Evolutionary conservation across 352 stramenopile genomes (phyloP).

Genomic region (Phytophthora chlamydospora): DNA sequence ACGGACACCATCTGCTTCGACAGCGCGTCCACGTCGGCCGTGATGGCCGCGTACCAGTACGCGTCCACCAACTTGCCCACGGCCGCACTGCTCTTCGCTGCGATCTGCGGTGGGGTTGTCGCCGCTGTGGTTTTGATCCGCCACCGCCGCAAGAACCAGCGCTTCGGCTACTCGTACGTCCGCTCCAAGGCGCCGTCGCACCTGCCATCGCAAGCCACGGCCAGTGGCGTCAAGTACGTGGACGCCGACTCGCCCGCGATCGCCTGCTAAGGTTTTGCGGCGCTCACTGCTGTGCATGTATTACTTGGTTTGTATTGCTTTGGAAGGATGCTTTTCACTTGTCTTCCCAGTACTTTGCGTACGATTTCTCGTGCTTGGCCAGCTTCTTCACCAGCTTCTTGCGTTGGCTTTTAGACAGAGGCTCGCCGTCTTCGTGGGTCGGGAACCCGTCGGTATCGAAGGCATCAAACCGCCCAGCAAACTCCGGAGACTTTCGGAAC

Average conservation of each 20-base stretch:
- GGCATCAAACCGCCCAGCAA: conserved; percentile 46
- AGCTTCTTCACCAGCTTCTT: conserved; percentile 83
- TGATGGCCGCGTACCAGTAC: conserved; percentile 37
- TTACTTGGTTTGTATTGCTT: conserved; percentile 20
- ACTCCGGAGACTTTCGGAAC: conserved; percentile 56
- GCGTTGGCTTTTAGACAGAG: conserved; percentile 67
- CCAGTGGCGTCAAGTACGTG: conserved; percentile 33
- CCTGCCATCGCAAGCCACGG: conserved; percentile 31
- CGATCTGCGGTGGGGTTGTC: conserved; percentile 37
- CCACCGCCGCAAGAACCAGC: conserved; percentile 54
- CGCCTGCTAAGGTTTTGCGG: conserved; percentile 35
- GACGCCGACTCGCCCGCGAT: conserved; percentile 38
- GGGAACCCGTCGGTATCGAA: conserved; percentile 71
- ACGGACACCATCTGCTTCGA: conserved; percentile 61
- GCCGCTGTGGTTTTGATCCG: conserved; percentile 45
- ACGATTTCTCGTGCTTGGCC: conserved; percentile 74
- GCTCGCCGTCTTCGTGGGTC: conserved; percentile 48
- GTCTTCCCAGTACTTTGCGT: conserved; percentile 64
- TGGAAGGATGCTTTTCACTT: conserved; percentile 17
- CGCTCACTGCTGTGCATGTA: not conserved
- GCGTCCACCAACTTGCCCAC: conserved; percentile 44
- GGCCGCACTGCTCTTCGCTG: conserved; percentile 48
- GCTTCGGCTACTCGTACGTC: conserved; percentile 69
- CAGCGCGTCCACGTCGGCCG: conserved; percentile 22
- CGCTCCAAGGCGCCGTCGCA: conserved; percentile 49